Percentiles rank a stretch among this genome's conserved stretches.
phyloP scores from a whole-genome alignment of 1,284 basidiomycete genomes.

The Xanthoconium separans region DNA sequence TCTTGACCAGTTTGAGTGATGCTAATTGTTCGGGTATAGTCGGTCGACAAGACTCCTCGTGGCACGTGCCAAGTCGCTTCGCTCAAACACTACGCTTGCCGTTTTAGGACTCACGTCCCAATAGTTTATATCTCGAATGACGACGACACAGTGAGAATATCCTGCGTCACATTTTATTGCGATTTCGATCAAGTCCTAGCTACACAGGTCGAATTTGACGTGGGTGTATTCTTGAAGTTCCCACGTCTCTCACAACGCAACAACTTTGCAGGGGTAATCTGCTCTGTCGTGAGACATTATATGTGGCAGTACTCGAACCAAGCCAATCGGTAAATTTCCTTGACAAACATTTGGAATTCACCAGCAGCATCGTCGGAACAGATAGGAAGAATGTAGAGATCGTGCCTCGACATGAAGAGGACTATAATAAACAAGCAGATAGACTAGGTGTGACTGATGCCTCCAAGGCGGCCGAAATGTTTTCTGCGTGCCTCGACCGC shows the following conservation, averaged over 20 bases:
- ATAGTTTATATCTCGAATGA: neutral
- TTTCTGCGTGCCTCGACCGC: too few relatives aligned
- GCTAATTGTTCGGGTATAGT: slow-evolving; percentile 24
- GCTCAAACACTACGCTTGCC: slow-evolving; percentile 22
- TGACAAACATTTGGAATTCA: neutral
- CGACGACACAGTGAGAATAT: too few relatives aligned
- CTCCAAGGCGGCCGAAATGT: too few relatives aligned
- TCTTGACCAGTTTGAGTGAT: slow-evolving; percentile 4
- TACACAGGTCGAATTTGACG: neutral
- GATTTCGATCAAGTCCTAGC: neutral
- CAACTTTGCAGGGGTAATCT: neutral
- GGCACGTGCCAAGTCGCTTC: slow-evolving; percentile 11
- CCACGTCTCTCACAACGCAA: slow-evolving; percentile 1
- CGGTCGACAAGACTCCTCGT: neutral
- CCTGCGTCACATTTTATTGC: too few relatives aligned
- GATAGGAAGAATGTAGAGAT: neutral
- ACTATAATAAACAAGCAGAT: too few relatives aligned
- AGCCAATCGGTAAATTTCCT: neutral
- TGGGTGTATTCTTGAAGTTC: neutral
- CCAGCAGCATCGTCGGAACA: neutral
- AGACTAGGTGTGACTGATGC: too few relatives aligned
- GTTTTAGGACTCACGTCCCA: slow-evolving; percentile 13
- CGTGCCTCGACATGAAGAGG: too few relatives aligned
- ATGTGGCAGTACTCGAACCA: too few relatives aligned
- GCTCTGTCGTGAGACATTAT: slow-evolving; percentile 11